These are phyloP conservation scores for Trichoderma simmonsii DNA, from an alignment of 2,329 filamentous ascomycete genomes.

Conservation along the genomic window DNA sequence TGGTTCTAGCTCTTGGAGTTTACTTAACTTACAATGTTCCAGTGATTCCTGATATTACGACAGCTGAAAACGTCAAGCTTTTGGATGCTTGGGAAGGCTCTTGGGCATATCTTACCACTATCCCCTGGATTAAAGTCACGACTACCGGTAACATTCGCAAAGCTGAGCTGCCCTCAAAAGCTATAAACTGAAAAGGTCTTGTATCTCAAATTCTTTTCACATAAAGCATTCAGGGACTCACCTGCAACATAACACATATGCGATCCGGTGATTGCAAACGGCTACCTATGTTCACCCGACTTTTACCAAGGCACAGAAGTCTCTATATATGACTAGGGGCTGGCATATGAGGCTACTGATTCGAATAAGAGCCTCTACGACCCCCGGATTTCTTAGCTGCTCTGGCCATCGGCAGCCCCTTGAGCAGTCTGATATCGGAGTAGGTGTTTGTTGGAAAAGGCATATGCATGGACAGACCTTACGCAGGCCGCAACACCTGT, in stretches of 20 bases:
- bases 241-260: neutral
- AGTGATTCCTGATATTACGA: conserved; percentile 73
- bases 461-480: neutral
- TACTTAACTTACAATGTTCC: conserved; percentile 15
- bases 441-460: neutral
- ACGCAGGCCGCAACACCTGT: neutral
- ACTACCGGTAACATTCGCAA: conserved; percentile 61
- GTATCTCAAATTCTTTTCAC: neutral
- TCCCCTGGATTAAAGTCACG: conserved; percentile 74
- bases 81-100: conserved; percentile 76
- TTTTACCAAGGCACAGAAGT: neutral
- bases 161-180: conserved; percentile 73
- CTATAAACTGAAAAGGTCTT: conserved; percentile 25
- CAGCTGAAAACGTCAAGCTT: conserved; percentile 60
- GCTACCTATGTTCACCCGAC: neutral
- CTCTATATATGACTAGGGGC: neutral
- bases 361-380: neutral
- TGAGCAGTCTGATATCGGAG: neutral
- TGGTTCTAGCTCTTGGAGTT: neutral
- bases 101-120: conserved; percentile 73
- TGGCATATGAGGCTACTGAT: neutral
- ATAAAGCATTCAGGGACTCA: neutral
- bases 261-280: neutral
- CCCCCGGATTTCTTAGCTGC: neutral
- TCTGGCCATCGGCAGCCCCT: neutral